Conservation (phyloP, 352 stramenopile genomes). For the Elongisporangium prolatum region DNA sequence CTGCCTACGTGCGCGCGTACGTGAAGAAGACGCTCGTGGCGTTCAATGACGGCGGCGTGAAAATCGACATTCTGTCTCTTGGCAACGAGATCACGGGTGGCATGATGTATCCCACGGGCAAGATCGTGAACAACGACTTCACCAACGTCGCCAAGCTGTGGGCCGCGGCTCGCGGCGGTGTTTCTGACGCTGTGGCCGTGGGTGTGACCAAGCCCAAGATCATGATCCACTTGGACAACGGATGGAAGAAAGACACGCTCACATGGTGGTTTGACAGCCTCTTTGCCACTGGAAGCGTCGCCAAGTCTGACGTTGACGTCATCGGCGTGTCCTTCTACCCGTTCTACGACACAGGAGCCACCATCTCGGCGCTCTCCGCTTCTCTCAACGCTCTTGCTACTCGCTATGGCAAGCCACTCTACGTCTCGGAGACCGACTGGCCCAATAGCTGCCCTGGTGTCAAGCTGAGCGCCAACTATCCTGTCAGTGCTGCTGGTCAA, state of each 20-base stretch:
- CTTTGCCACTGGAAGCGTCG: constrained; percentile 20
- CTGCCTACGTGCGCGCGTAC: constrained; percentile 13
- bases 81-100: constrained; percentile 27
- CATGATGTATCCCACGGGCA: constrained; percentile 23
- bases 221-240: constrained; percentile 29
- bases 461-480: constrained; percentile 18
- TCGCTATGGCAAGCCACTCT: constrained; percentile 26
- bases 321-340: constrained; percentile 30
- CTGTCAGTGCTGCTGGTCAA: constrained; percentile 17
- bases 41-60: constrained; percentile 22
- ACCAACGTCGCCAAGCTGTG: constrained; percentile 18
- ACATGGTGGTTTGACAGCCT: constrained; percentile 24
- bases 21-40: constrained; percentile 23
- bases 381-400: constrained; percentile 20
- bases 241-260: constrained; percentile 24
- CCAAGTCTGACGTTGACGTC: constrained; percentile 20
- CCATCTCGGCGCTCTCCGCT: constrained; percentile 18
- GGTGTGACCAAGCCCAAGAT: constrained; percentile 22
- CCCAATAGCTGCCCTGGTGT: constrained; percentile 22
- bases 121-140: constrained; percentile 23
- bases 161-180: constrained; percentile 18
- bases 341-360: constrained; percentile 22
- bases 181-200: constrained; percentile 15
- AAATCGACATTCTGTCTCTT: constrained; percentile 21
- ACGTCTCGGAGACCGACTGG: constrained; percentile 27